Evolutionary conservation across 2,329 filamentous ascomycete genomes (phyloP).

Genomic region (Endothia cerciana): DNA sequence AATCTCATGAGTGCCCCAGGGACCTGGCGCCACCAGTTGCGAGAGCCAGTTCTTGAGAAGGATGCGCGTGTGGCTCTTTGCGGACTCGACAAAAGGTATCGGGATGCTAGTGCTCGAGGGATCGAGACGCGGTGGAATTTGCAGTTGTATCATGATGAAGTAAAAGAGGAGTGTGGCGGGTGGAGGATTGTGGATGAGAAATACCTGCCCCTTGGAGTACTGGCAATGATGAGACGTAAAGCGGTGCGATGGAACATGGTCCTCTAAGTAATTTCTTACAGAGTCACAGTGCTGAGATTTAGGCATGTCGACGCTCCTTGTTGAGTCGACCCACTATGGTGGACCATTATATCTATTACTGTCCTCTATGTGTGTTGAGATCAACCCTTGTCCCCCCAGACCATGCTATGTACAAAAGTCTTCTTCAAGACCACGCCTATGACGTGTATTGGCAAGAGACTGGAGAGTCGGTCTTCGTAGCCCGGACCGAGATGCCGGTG

Average conservation of each 20-base stretch:
- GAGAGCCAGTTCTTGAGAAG: not conserved
- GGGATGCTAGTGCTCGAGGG: not conserved
- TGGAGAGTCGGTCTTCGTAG: conserved; percentile 7
- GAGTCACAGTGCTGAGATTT: not conserved
- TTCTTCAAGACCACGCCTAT: not conserved
- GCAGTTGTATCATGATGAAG: not conserved
- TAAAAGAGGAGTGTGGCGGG: conserved; percentile 36
- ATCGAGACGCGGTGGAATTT: not conserved
- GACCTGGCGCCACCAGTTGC: not conserved
- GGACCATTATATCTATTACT: not conserved
- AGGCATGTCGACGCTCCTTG: no score
- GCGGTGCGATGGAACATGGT: conserved; percentile 48
- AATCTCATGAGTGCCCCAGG: not conserved
- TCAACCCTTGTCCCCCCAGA: not conserved
- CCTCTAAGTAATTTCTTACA: conserved; percentile 32
- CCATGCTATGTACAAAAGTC: not conserved
- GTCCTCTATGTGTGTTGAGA: not conserved
- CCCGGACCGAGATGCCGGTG: conserved; percentile 40
- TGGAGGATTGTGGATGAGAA: conserved; percentile 43
- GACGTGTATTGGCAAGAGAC: conserved; percentile 9
- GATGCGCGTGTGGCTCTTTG: not conserved
- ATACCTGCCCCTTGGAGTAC: conserved; percentile 43
- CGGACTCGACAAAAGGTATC: no score
- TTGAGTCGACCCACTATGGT: no score
- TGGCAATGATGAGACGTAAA: conserved; percentile 45